Evolutionary conservation across 495 filamentous ascomycete species (phyloP), one percentile per base, ranked within the genome.

Genomic region (Glonium stellatum): DNA sequence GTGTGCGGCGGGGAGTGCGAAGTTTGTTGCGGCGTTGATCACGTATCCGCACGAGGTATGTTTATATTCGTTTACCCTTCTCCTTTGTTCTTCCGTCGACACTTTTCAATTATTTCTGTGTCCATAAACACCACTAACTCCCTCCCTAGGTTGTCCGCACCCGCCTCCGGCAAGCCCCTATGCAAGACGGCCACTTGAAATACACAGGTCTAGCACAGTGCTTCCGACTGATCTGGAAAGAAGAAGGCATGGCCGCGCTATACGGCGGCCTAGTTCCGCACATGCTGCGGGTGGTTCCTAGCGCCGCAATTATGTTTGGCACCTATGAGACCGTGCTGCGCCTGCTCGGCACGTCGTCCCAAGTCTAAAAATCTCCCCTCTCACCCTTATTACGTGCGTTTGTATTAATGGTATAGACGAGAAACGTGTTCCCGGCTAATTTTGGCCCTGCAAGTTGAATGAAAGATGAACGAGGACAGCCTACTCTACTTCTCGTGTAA

Each of bases 231-330:
- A 84, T 95, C 58, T 88, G 82, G 71, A 88, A 87, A 66, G 88
- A 95, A 70, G 90, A 96, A 75, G 88, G 90, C 34, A 79, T 93
- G 74, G 78, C 81, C 1, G 86, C 82, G 8, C 73, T 96, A 55
- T 96, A 96, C 67, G 90, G 90, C 57, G 91, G 90, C 13, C 72
- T 96, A 67, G 90, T 88, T 31, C 89, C 90, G 23, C 90, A 96
- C 70, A 84, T 96, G 66, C 77, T 92, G 61, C 82, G 90, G 37
- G 90, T 90, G 12, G 89, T 96, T 3, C 90, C 90, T 5, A 90
- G 87, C 53, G 90, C 90, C 12, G 87, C 87, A 54, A 92, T 96
- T 69, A 95, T 92, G 79, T 92, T 95, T 66, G 89, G 89, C 59
- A 91, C 90, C 72, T 96, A 95, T 71, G 90, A 95, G 72, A 83